Base-by-base conservation (phyloP, 306 rosid species). In the Quercus engelmannii region DNA sequence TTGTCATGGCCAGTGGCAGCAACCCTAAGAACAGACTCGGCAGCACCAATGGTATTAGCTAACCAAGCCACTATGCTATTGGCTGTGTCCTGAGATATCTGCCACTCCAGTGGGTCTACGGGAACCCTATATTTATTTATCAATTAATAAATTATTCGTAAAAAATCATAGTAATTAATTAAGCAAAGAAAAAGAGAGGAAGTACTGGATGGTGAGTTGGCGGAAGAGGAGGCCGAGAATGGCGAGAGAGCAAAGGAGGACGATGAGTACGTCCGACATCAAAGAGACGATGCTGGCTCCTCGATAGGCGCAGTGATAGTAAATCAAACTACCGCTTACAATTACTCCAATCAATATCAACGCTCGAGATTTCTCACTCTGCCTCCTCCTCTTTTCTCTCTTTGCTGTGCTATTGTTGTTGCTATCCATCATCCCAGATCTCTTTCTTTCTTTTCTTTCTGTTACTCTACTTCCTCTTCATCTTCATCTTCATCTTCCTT, bases 1-100 rank as follows among this genome's bases (percentile, higher is more conserved):
- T 92, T 95, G 82, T 95, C 99, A 69, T 91, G 99, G 67, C 97
- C 98, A 2, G 97, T 95, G 2, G 99, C 99, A 1, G 99, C 99
- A 55, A 95, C 99, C 81, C 99, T 91, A 52, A 95, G 83, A 4
- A 95, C 99, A 55, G 99, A 95, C 81, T 92, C 99, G 2, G 99
- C 90, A 1, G 97, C 99, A 19, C 99, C 99, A 0, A 95, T 43
- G 17, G 99, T 95, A 67, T 95, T 95, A 3, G 92, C 99, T 26
- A 95, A 85, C 71, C 96, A 88, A 0, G 97, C 99, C 7, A 92
- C 91, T 30, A 92, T 77, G 75, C 82, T 57, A 70, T 89, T 92
- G 4, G 99, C 99, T 49, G 89, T 87, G 71, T 95, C 99, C 89
- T 95, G 96, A 25, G 99, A 92, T 9, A 95, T 89, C 80, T 92